Base-by-base conservation (phyloP, 208 protist species). In the Leishmania turanica region DNA sequence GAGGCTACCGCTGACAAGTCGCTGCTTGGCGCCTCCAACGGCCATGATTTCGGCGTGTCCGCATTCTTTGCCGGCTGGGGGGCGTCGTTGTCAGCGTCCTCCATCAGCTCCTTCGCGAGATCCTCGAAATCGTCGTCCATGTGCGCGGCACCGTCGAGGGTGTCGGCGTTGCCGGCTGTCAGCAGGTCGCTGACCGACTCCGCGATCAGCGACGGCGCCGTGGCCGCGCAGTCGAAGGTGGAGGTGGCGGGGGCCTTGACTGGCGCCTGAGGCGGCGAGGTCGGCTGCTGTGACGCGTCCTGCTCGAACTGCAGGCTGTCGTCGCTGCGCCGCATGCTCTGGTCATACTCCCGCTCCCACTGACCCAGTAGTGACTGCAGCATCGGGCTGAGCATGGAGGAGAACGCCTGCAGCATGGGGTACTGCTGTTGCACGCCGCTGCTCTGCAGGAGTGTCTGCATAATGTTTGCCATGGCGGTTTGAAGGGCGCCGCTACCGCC, bases 331-430 rank as follows among this genome's bases (percentile, higher is more conserved):
- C 66, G 81, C 79, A 82, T 31, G 40, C 40, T 51, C 49, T 40
- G 73, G 24, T 88, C 77, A 82, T 88, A 88, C 78, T 88, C 85
- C 34, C 24, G 51, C 69, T 64, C 42, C 77, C 80, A 85, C n/a
- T 60, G 51, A 69, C 62, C 69, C 24, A 81, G 27, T 40, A 83
- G 31, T 6, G 60, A 31, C 66, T 79, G 83, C 45, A 88, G 13
- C 73, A 84, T 62, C 45, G 87, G 56, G 5, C 17, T 56, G 1
- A 82, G 19, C 27, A 91, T 62, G 15, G 78, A 19, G 49, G 68
- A 47, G 58, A 80, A 77, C 4, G 75, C 45, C 37, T 77, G 81
- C 69, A 77, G 11, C 69, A 73, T 54, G 31, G 76, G 76, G 60
- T 47, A 80, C 60, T 42, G 76, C 64, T 79, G 76, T 42, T 40